phyloP scores from a whole-genome alignment of 768 basidiomycete genomes.

The Gloeopeniophorella convolvens region DNA sequence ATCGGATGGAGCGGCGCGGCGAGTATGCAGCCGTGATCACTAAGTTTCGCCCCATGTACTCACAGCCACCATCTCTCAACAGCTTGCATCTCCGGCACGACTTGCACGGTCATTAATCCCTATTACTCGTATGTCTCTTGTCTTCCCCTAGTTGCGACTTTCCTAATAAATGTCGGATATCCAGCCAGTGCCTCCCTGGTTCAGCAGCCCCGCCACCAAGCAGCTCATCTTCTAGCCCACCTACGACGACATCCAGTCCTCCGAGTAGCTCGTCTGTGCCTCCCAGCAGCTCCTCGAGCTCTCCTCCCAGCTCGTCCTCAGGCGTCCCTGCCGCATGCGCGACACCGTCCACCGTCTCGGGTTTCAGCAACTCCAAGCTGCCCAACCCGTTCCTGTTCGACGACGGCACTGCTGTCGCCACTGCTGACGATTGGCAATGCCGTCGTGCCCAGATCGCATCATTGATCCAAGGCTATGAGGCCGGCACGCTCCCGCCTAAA shows the following conservation, averaged over 20 bases:
- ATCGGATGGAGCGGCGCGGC: conserved; percentile 22
- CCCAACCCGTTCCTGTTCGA: conserved; percentile 51
- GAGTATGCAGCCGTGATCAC: conserved; percentile 2
- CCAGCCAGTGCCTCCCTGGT: conserved; percentile 18
- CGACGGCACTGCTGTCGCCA: conserved; percentile 37
- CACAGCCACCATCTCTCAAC: too few species aligned
- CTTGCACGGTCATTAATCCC: conserved; percentile 16
- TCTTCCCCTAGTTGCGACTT: not conserved
- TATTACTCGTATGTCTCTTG: conserved; percentile 20
- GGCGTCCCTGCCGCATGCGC: conserved; percentile 17
- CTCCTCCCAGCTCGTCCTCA: too few species aligned
- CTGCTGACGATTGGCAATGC: conserved; percentile 45
- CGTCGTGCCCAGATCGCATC: conserved; percentile 42
- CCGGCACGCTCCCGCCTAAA: conserved; percentile 42
- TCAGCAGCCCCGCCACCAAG: conserved; percentile 5
- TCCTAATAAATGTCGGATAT: not conserved
- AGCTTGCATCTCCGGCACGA: conserved; percentile 19
- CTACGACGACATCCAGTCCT: not conserved
- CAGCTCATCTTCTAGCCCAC: not conserved
- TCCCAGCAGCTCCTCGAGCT: not conserved
- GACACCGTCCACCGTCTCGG: conserved; percentile 22
- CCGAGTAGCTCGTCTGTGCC: not conserved
- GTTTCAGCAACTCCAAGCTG: conserved; percentile 37
- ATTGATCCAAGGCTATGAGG: conserved; percentile 47
- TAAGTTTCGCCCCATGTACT: not conserved